Evolutionary conservation across 768 basidiomycete genomes (phyloP).

Genomic region (Mycena capillaripes): DNA sequence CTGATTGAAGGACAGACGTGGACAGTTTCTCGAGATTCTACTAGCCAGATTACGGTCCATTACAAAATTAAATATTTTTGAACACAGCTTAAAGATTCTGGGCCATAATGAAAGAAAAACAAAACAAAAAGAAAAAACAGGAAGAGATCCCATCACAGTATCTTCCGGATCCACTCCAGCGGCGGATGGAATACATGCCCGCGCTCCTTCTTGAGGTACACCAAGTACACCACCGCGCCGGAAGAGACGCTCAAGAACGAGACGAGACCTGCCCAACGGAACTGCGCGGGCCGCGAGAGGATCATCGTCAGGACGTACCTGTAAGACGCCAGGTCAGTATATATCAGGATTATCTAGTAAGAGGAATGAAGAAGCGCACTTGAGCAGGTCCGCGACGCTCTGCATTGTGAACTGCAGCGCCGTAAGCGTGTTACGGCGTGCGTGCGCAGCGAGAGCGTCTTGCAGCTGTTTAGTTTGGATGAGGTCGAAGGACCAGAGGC

Average conservation of each 20-base stretch:
- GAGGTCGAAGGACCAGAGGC: constrained; percentile 68
- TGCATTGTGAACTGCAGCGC: constrained; percentile 56
- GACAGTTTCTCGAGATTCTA: too few relatives aligned
- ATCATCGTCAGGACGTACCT: constrained; percentile 39
- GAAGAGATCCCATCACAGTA: too few relatives aligned
- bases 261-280: constrained; percentile 38
- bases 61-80: too few relatives aligned
- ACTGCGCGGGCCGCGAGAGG: constrained; percentile 39
- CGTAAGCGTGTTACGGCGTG: constrained; percentile 58
- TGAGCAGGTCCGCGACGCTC: constrained; percentile 46
- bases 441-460: constrained; percentile 56
- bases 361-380: constrained; percentile 33
- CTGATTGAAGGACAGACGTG: too few relatives aligned
- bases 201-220: constrained; percentile 48
- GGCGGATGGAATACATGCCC: constrained; percentile 47
- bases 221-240: constrained; percentile 46
- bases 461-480: constrained; percentile 65
- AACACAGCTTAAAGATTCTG: too few relatives aligned
- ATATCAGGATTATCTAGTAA: neutral
- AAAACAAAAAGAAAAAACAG: too few relatives aligned
- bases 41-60: too few relatives aligned
- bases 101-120: too few relatives aligned
- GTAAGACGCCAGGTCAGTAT: neutral
- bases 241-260: constrained; percentile 47
- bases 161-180: constrained; percentile 38